Evolutionary conservation across 805 yeast species (phyloP), one percentile per base, ranked within the genome.

Genomic region (Candida sakaeoensis): DNA sequence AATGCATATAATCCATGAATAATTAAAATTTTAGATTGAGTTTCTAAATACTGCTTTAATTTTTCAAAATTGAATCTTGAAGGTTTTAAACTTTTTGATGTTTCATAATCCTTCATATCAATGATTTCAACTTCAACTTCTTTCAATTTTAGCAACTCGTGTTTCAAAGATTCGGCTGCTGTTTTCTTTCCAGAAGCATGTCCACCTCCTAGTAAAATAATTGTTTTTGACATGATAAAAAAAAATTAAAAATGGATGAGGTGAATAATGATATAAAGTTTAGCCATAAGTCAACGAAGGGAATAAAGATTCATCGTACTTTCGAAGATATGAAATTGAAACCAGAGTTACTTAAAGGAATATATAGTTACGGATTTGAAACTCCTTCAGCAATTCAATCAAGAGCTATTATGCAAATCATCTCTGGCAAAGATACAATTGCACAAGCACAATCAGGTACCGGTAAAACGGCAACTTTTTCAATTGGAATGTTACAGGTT

Each of bases 391-490:
- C 98, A 42, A 93, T 93, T 71, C 99, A 93, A 73, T 90, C 89
- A 60, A 81, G 99, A 66, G 99, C 98, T 48, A 93, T 93, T 54
- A 72, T 85, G 68, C 99, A 95, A 63, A 90, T 93, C 65, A 84
- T 89, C 55, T 82, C 81, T 58, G 96, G 96, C 42, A 82, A 89
- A 65, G 99, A 93, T 66, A 95, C 90, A 40, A 80, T 93, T 48
- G 99, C 99, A 45, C 99, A 93, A 72, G 98, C 99, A 44, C 99
- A 93, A 70, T 88, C 96, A 26, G 99, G 99, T 68, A 93, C 99
- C 36, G 99, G 99, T 69, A 93, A 93, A 72, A 93, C 99, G 21
- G 99, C 98, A 49, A 93, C 99, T 35, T 93, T 93, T 74, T 77
- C 97, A 48, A 91, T 93, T 51, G 91, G 96, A 18, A 85, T 89